Conservation (phyloP, 192 early-diverging fungal species). For the Rhizophagus clarus region DNA sequence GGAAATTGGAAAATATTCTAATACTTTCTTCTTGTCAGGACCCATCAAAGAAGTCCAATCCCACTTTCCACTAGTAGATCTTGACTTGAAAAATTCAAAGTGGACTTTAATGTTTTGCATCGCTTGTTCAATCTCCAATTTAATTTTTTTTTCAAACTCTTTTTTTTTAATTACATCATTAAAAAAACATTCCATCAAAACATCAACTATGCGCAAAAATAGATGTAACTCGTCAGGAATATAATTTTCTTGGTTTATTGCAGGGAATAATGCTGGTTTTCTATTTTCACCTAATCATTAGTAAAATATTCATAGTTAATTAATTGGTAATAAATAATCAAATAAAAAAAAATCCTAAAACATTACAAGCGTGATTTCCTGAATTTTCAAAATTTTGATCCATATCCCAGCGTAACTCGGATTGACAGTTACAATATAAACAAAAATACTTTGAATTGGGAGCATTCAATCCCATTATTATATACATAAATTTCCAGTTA, state of each 20-base stretch:
- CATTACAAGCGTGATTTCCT: neutral
- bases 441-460: neutral
- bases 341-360: neutral
- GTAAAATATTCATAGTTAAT: neutral
- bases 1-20: neutral
- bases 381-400: neutral
- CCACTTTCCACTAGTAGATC: neutral
- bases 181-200: slow-evolving; percentile 14
- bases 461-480: neutral
- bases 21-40: neutral
- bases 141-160: neutral
- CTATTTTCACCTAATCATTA: neutral
- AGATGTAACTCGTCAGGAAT: neutral
- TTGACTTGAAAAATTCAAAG: slow-evolving; percentile 1
- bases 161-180: neutral
- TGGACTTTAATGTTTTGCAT: neutral
- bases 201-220: neutral
- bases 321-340: neutral
- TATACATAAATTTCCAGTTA: neutral
- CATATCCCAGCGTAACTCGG: neutral
- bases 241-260: neutral
- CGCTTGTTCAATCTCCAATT: neutral
- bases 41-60: slow-evolving; percentile 3
- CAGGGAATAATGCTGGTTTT: neutral
- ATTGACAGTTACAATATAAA: neutral